Evolutionary conservation across 73 alveolate genomes (phyloP).

Genomic region (Effrenium voratum): DNA sequence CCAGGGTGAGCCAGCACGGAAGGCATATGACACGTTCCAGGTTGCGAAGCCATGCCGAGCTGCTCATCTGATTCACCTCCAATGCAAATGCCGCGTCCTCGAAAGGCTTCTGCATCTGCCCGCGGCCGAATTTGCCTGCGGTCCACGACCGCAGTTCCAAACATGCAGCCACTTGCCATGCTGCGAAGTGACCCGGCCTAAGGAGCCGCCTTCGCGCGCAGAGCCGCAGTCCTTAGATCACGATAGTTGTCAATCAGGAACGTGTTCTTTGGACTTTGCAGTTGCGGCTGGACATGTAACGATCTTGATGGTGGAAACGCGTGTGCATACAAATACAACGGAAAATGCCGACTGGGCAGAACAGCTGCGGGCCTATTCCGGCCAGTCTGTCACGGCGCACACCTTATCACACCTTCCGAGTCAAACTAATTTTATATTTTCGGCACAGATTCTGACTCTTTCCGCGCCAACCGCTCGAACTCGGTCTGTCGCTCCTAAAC

Average conservation of each 20-base stretch:
- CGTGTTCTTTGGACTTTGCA: too few species aligned
- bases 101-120: constrained; percentile 69
- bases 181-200: not conserved
- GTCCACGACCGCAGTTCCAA: not conserved
- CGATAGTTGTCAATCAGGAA: too few species aligned
- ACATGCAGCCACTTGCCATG: not conserved
- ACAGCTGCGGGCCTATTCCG: not conserved
- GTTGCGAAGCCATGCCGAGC: too few species aligned
- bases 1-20: too few species aligned
- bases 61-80: constrained; percentile 65
- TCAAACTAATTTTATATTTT: too few species aligned
- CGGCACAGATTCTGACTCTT: constrained; percentile 63
- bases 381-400: too few species aligned
- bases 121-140: constrained; percentile 55
- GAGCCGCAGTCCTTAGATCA: constrained; percentile 66
- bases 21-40: too few species aligned
- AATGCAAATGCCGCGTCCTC: constrained; percentile 68
- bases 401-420: not conserved
- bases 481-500: constrained; percentile 53
- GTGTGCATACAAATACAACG: too few species aligned
- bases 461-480: constrained; percentile 81
- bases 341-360: too few species aligned
- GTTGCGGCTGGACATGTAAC: too few species aligned
- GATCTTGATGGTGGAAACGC: too few species aligned
- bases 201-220: constrained; percentile 81